These are phyloP conservation scores for Themeda triandra DNA, from an alignment of 176 grass and related monocot species.

Conservation along the genomic window DNA sequence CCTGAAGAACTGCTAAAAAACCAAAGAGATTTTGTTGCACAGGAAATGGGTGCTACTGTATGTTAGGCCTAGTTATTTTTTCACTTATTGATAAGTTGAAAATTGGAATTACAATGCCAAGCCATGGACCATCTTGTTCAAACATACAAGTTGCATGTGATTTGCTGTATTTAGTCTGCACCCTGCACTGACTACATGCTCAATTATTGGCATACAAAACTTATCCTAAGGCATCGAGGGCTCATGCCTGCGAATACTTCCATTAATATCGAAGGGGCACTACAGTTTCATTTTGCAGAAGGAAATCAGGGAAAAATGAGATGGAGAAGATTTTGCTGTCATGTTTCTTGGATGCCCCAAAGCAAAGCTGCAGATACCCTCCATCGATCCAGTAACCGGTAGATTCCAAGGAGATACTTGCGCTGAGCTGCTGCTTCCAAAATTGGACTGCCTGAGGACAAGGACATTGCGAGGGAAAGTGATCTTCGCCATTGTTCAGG, in stretches of 20 bases:
- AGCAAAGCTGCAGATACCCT: neutral
- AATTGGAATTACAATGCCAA: neutral
- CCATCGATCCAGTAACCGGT: neutral
- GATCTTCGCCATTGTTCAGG: neutral
- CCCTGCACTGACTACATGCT: neutral
- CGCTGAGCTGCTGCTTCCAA: neutral
- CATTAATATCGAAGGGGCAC: neutral
- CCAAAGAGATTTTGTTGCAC: neutral
- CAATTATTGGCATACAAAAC: neutral
- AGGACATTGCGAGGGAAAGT: neutral
- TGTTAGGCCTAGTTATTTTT: neutral
- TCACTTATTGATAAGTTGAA: neutral
- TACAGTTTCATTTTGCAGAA: neutral
- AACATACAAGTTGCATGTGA: neutral
- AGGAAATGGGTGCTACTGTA: neutral
- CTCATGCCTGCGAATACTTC: neutral
- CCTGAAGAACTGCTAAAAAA: conserved; percentile 5
- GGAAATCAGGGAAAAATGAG: neutral
- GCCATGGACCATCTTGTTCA: no score
- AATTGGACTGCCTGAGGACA: neutral
- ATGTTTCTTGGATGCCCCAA: neutral
- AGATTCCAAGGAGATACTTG: neutral
- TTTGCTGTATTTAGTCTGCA: neutral
- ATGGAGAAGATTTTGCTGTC: neutral
- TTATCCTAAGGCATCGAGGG: neutral